phyloP scores from a whole-genome alignment of 768 basidiomycete species.

The Sporobolomyces pararoseus region DNA sequence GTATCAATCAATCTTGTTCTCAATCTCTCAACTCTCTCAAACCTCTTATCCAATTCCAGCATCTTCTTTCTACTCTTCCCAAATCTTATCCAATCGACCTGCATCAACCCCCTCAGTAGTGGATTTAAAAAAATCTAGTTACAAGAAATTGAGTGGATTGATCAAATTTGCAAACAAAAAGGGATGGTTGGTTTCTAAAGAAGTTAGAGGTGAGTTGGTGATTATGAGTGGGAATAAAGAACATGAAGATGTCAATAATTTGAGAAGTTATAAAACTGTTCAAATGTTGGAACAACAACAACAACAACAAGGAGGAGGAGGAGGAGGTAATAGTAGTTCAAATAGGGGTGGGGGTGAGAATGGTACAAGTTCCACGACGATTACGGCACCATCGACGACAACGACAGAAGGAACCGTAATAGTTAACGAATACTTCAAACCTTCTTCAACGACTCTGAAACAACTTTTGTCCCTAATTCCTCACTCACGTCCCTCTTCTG shows the following conservation, averaged over 20 bases:
- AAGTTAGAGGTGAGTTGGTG: constrained; percentile 33
- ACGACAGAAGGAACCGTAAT: neutral
- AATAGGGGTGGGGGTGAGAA: neutral
- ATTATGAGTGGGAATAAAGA: constrained; percentile 18
- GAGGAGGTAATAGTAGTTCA: neutral
- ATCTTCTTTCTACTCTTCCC: constrained; percentile 31
- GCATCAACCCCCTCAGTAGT: neutral
- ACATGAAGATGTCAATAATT: constrained; percentile 17
- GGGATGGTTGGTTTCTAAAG: constrained; percentile 21
- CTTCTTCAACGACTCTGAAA: neutral
- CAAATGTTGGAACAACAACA: neutral
- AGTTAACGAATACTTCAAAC: constrained; percentile 33
- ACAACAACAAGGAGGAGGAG: neutral
- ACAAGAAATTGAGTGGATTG: constrained; percentile 33
- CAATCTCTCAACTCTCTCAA: neutral
- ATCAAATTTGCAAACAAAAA: constrained; percentile 14
- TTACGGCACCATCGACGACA: too few relatives aligned
- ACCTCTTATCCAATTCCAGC: constrained; percentile 32
- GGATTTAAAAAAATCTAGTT: constrained; percentile 31
- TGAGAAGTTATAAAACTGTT: neutral
- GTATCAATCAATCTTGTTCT: constrained; percentile 18
- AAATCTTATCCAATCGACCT: constrained; percentile 34
- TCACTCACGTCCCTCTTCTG: neutral
- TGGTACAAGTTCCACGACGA: too few relatives aligned
- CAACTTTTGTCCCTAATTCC: neutral